Evolutionary conservation across 2,329 filamentous ascomycete genomes (phyloP), one percentile per base, ranked within the genome.

Genomic region (Teratosphaeria destructans): DNA sequence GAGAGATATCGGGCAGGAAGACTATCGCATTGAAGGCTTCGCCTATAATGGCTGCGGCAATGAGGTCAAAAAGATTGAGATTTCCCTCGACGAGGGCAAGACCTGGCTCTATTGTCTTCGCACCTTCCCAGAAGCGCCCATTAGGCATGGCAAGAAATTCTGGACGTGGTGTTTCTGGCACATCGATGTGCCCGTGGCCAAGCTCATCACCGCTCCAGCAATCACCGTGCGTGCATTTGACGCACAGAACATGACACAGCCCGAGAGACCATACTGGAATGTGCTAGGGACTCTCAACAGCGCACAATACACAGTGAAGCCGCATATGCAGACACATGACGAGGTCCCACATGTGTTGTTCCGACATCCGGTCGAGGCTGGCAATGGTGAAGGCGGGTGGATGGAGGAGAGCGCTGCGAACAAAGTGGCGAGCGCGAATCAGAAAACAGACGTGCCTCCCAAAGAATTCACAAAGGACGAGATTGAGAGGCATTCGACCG

Each of bases 241-340:
- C 58, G 77, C 77, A 0, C 77, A 76, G 67, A 81, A 79, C 61
- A 79, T 79, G 61, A 79, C 77, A 1, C 79, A 82, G 61, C 79
- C 79, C 1, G 65, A 74, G 60, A 68, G 73, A 23, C 72, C 73
- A 3, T 70, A 67, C 4, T 82, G 79, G 79, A 81, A 81, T 60
- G 71, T 78, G 1, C 74, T 78, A 75, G 79, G 76, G 11, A 81
- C 81, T 78, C 81, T 82, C 79, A 82, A 82, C 66, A 82, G 81
- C 53, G 76, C 75, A 61, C 79, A 76, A 76, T 81, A 81, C 61
- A 61, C 68, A 1, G 75, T 82, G 14, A 75, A 74, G 54, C 67
- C 74, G 0, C 73, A 77, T 39, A 73, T 77, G 3, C 67, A 72
- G n/a, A 67, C 70, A 14, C 62, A 68, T 16, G 64, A 74, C 2